Percentiles rank a stretch among this genome's conserved stretches.
Conservation (phyloP, 2,329 filamentous ascomycete genomes). For the Aurifilum marmelostoma region DNA sequence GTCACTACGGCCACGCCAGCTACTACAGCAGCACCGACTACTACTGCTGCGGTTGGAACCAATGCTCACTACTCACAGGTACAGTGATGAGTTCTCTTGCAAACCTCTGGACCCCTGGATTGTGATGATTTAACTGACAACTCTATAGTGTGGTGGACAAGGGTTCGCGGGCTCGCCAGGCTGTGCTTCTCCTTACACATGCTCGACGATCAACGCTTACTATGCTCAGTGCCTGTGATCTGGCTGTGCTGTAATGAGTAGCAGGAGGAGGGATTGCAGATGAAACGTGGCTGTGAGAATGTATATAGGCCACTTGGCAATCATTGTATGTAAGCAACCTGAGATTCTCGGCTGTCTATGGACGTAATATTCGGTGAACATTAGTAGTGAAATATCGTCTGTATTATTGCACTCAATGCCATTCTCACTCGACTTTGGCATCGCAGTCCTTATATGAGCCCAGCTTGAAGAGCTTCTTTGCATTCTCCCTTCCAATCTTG, state of each 20-base stretch:
- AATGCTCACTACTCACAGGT: slow-evolving; percentile 12
- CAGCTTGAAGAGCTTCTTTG: slow-evolving; percentile 26
- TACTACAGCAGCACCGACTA: slow-evolving; percentile 5
- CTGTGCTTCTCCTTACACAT: slow-evolving; percentile 17
- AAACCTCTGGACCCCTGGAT: background rate
- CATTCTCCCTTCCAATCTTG: slow-evolving; percentile 14
- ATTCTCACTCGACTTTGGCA: background rate
- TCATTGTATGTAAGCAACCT: background rate
- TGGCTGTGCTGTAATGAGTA: background rate
- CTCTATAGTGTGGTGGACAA: slow-evolving; percentile 13
- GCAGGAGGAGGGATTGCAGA: background rate
- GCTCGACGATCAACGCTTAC: slow-evolving; percentile 13
- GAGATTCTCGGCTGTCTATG: background rate
- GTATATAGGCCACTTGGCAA: background rate
- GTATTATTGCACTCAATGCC: background rate
- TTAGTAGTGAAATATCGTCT: too few relatives aligned
- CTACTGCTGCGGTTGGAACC: background rate
- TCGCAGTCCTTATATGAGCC: slow-evolving; percentile 4
- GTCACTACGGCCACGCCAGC: background rate
- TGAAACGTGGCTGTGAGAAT: background rate
- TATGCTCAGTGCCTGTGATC: slow-evolving; percentile 14
- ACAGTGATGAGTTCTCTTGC: background rate
- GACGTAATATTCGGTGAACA: too few relatives aligned
- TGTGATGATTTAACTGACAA: background rate
- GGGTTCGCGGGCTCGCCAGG: slow-evolving; percentile 9